Percentiles rank a stretch among this genome's conserved stretches.
These are phyloP conservation scores for Aureobasidium sp. DNA, from an alignment of 2,329 filamentous ascomycete genomes.

Conservation along the genomic window DNA sequence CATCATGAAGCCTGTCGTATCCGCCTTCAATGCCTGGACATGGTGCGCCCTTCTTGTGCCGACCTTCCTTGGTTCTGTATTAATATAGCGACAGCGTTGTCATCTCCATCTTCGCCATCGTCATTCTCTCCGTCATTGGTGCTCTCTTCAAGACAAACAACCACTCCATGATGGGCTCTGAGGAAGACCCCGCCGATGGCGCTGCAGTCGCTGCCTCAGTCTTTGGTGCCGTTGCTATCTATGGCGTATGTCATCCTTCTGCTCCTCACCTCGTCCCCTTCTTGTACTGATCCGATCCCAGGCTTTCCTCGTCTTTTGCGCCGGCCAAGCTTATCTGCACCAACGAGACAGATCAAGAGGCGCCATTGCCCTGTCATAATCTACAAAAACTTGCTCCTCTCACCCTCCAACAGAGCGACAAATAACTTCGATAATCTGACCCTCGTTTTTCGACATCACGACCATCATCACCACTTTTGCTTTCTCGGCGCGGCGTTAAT, in stretches of 20 bases:
- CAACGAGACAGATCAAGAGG: conserved; percentile 73
- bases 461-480: conserved; percentile 1
- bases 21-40: conserved; percentile 87
- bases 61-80: background rate
- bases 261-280: background rate
- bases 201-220: conserved; percentile 73
- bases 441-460: background rate
- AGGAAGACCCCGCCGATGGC: conserved; percentile 55
- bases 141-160: conserved; percentile 69
- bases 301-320: conserved; percentile 89
- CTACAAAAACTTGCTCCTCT: background rate
- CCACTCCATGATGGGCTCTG: conserved; percentile 73
- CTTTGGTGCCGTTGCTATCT: conserved; percentile 81
- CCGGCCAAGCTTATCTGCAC: conserved; percentile 79
- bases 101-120: conserved; percentile 55
- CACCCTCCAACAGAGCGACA: background rate
- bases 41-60: conserved; percentile 53
- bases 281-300: conserved; percentile 28
- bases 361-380: conserved; percentile 64
- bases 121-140: conserved; percentile 58
- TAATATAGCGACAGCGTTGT: conserved; percentile 51
- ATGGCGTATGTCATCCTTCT: conserved; percentile 56
- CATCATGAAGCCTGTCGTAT: conserved; percentile 90
- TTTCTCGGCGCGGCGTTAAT: conserved; percentile 6
- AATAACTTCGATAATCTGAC: background rate